Evolutionary conservation across 2,329 filamentous ascomycete genomes (phyloP), one percentile per base, ranked within the genome.

Genomic region (Ophioceras dolichostomum): DNA sequence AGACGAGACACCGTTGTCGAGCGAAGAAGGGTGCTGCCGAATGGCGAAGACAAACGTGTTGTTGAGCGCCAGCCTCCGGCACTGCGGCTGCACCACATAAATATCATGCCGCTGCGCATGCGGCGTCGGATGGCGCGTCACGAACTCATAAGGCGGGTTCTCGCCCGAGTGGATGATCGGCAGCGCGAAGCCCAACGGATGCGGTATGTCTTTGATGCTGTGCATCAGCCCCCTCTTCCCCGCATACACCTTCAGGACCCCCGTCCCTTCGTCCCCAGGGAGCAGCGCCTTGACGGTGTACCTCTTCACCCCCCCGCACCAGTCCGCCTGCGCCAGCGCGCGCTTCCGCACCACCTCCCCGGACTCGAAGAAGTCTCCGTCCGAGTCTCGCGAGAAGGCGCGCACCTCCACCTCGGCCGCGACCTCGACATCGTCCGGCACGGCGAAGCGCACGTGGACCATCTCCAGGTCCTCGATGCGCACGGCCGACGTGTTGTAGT

Each of bases 31-130:
- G 54, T 98, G 88, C 53, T 98, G 91, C 32, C 91, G 83, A 42
- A 98, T 83, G 37, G 83, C 83, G 57, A 98, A 98, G 20, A 98
- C 89, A 53, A 95, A 98, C 0, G 91, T 98, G 55, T 98, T 96
- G 64, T 96, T 95, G 39, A 94, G 68, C 2, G 86, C 88, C 20
- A 98, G 67, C 19, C 79, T 76, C 45, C 81, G 73, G 56, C 91
- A 98, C 58, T 98, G 93, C 1, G 93, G 91, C 54, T 96, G 91
- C 32, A 88, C 84, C 44, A 98, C 84, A 57, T 98, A 98, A 41
- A 98, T 79, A 55, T 98, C 91, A 57, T 98, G 88, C 30, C 89
- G 77, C 53, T 94, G 87, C n/a, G 91, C 91, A 56, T 98, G 91
- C 8, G 91, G 91, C 3, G 91, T 98, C 7, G 93, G 93, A 55